Percentiles rank a stretch among this genome's conserved stretches.
Conservation (phyloP, 1,284 basidiomycete genomes). For the Pascua sp. region DNA sequence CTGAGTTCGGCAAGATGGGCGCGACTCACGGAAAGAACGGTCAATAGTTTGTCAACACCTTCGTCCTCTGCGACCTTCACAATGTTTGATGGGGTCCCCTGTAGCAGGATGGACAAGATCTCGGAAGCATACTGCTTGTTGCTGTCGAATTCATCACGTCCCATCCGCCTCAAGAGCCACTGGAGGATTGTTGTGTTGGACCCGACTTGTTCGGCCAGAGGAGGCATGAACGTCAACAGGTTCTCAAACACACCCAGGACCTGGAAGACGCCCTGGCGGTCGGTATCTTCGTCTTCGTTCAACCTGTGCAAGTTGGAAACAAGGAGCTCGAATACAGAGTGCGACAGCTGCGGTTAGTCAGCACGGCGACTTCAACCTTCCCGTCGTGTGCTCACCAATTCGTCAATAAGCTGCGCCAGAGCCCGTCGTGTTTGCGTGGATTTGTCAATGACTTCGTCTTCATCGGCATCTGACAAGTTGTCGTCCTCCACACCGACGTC, state of each 20-base stretch:
- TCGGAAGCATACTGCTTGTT: conserved; percentile 85
- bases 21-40: conserved; percentile 70
- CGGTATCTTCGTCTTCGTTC: conserved; percentile 72
- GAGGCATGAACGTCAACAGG: conserved; percentile 75
- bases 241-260: conserved; percentile 94
- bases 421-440: conserved; percentile 52
- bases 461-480: conserved; percentile 50
- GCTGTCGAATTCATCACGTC: conserved; percentile 68
- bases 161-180: conserved; percentile 79
- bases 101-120: conserved; percentile 81
- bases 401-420: conserved; percentile 68
- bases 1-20: not conserved
- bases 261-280: conserved; percentile 85
- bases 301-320: conserved; percentile 82
- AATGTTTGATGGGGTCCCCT: conserved; percentile 65
- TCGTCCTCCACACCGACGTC: conserved; percentile 80
- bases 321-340: conserved; percentile 79
- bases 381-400: conserved; percentile 58
- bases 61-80: conserved; percentile 63
- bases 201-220: conserved; percentile 66
- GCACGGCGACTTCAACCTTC: not conserved
- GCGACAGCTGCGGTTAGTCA: conserved; percentile 59
- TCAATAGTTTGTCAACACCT: conserved; percentile 75
- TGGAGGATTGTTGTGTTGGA: conserved; percentile 68
- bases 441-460: conserved; percentile 57